A percentile compares a stretch with the other conserved stretches of the same genome.
Evolutionary conservation across 2,329 filamentous ascomycete species (phyloP).

Genomic region (Onygenales sp.): DNA sequence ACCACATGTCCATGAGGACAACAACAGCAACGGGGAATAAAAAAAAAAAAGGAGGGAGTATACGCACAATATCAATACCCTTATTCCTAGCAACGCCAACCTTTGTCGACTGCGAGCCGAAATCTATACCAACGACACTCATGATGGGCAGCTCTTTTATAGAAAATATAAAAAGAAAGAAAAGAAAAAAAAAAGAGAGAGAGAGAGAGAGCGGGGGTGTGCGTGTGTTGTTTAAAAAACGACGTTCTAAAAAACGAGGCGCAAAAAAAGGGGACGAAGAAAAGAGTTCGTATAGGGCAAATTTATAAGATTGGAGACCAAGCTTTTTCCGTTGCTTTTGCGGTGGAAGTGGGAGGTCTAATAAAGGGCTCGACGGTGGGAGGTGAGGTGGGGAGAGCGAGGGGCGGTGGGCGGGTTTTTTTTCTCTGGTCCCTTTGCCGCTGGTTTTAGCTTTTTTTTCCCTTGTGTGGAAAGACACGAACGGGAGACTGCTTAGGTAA

Average conservation of each 20-base stretch:
- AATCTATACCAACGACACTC: slow-evolving; percentile 72
- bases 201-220: no score
- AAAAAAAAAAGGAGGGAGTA: slow-evolving; percentile 8
- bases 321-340: no score
- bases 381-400: no score
- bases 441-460: no score
- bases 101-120: slow-evolving; percentile 93
- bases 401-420: no score
- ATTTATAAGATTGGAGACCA: no score
- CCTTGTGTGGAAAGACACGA: no score
- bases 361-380: no score
- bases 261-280: neutral
- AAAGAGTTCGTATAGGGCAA: neutral
- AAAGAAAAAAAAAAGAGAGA: neutral
- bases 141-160: slow-evolving; percentile 32
- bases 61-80: slow-evolving; percentile 95
- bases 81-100: slow-evolving; percentile 96
- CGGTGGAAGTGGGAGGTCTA: no score
- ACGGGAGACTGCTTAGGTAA: no score
- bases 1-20: neutral
- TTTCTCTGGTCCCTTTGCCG: no score
- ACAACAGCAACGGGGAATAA: slow-evolving; percentile 6
- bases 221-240: neutral
- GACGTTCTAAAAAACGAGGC: neutral
- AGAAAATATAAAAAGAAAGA: slow-evolving; percentile 1